Evolutionary conservation across 2,329 filamentous ascomycete species (phyloP).

Genomic region (Hyphodiscus sp.): DNA sequence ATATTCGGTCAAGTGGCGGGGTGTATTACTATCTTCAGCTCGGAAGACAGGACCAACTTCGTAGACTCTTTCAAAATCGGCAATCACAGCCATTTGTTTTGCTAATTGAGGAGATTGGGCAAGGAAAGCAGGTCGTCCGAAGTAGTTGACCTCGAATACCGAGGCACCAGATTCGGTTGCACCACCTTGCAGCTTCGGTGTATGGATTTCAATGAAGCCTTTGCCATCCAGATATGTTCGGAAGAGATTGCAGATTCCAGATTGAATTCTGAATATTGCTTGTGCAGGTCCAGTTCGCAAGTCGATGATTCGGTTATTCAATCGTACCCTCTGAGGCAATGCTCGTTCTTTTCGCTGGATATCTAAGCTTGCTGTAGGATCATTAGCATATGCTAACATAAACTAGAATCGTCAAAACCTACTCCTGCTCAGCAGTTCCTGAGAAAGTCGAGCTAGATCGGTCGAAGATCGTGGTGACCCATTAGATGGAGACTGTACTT

Average conservation of each 20-base stretch:
- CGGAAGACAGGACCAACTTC: constrained; percentile 88
- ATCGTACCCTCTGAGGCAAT: constrained; percentile 46
- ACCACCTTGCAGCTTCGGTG: constrained; percentile 82
- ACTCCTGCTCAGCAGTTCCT: constrained; percentile 8
- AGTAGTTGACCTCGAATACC: constrained; percentile 90
- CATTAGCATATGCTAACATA: constrained; percentile 2
- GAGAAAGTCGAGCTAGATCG: constrained; percentile 3
- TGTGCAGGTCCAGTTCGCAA: constrained; percentile 81
- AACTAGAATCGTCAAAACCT: constrained; percentile 3
- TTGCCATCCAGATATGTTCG: constrained; percentile 65
- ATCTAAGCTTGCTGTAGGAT: constrained; percentile 20
- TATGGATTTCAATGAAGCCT: constrained; percentile 89
- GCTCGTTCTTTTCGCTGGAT: constrained; percentile 19
- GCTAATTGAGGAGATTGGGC: constrained; percentile 88
- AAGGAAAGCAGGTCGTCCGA: constrained; percentile 77
- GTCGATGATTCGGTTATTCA: constrained; percentile 75
- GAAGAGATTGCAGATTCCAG: constrained; percentile 74
- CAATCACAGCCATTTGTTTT: constrained; percentile 88
- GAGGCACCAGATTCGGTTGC: constrained; percentile 88
- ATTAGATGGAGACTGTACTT: neutral
- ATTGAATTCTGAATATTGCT: constrained; percentile 80
- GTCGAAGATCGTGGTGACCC: neutral
- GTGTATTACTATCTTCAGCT: constrained; percentile 92
- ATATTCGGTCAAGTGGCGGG: constrained; percentile 89
- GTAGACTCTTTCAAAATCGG: constrained; percentile 84